Percentiles rank a stretch among this genome's conserved stretches.
These are phyloP conservation scores for Leptodontidium sp. DNA, from an alignment of 2,329 filamentous ascomycete species.

Conservation along the genomic window DNA sequence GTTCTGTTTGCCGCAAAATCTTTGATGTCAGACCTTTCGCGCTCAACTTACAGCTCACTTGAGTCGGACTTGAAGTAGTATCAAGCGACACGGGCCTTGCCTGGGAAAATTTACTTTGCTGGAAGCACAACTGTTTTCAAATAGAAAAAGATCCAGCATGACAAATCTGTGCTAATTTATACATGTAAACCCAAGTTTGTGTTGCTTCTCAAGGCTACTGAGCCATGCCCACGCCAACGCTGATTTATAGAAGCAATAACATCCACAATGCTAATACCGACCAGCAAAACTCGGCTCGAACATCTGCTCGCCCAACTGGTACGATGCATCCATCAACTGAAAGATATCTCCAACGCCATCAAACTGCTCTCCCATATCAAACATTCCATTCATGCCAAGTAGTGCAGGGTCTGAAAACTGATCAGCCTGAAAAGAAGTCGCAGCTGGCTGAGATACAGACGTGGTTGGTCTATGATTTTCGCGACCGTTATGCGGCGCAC, in stretches of 20 bases:
- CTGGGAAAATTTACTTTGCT: too few relatives aligned
- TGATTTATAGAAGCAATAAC: neutral
- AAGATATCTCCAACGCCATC: conserved; percentile 30
- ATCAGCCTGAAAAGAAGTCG: neutral
- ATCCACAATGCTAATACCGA: neutral
- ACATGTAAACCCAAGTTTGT: too few relatives aligned
- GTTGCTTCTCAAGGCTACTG: too few relatives aligned
- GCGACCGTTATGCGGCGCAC: neutral
- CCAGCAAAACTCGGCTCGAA: conserved; percentile 2
- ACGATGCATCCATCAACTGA: conserved; percentile 37
- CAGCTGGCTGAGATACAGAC: neutral
- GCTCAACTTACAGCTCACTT: too few relatives aligned
- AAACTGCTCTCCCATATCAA: conserved; percentile 14
- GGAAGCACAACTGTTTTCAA: too few relatives aligned
- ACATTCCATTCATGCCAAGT: conserved; percentile 9
- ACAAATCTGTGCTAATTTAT: too few relatives aligned
- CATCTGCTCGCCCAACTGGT: conserved; percentile 31
- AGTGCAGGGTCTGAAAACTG: neutral
- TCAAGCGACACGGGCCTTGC: too few relatives aligned
- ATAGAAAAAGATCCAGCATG: too few relatives aligned
- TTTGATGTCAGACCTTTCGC: too few relatives aligned
- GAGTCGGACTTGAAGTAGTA: too few relatives aligned
- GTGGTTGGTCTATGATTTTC: neutral
- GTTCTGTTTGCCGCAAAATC: neutral
- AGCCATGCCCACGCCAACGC: neutral